Evolutionary conservation across 2,329 filamentous ascomycete genomes (phyloP), one percentile per base, ranked within the genome.

Genomic region (Fusarium chlamydosporum): DNA sequence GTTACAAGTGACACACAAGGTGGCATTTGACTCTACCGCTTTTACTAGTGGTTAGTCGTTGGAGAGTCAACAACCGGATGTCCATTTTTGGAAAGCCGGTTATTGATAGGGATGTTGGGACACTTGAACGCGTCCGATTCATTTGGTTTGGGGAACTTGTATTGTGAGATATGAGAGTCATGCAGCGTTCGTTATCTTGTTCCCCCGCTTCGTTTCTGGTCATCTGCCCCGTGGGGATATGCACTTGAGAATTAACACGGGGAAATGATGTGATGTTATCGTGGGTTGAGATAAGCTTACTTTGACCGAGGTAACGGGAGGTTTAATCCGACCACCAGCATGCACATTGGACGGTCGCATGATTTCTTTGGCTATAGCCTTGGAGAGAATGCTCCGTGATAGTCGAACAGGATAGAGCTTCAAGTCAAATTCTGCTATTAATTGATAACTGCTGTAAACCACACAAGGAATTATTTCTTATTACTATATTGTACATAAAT

Each of bases 201-300:
- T 11, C 29, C 29, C 29, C 29, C 18, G 18, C 0, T 20, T 18
- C 15, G 13, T 18, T 15, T 6, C 23, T 2, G 16, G 18, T 8
- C 20, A 7, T 29, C 10, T 40, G 23, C 47, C 47, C 47, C 47
- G n/a, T 51, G 47, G 47, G 47, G 47, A 18, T 27, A 50, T 50
- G 47, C 47, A 15, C 7, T 11, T 15, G 4, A 5, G 2, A 50
- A 8, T n/a, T 7, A 27, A 15, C 9, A 27, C 31, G 13, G 33
- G 23, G 33, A 50, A 18, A 27, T 38, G 33, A 13, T n/a, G 23
- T 27, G 47, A 50, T 50, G 33, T 7, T 26, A 35, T 50, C 47
- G 23, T 38, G 47, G 47, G 47, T 18, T 15, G 23, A 13, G 20
- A 40, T 40, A 51, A 51, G 47, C 47, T 51, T 51, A 51, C 47